These are phyloP conservation scores for Ogataea kodamae DNA, from an alignment of 805 yeast genomes.

Conservation along the genomic window DNA sequence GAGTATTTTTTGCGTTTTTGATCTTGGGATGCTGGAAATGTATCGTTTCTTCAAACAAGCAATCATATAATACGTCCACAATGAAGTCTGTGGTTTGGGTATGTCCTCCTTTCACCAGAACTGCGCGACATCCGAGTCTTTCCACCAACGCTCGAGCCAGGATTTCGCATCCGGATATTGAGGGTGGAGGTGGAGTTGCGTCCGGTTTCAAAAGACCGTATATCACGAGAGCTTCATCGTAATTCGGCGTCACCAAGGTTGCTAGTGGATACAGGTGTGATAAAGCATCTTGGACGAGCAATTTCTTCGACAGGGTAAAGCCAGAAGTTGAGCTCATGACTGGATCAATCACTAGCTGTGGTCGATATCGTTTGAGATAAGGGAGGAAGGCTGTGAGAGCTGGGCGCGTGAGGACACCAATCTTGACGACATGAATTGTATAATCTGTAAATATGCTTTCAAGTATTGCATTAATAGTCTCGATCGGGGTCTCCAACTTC, in stretches of 20 bases:
- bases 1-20: slow-evolving; percentile 53
- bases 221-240: slow-evolving; percentile 52
- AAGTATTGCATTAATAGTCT: slow-evolving; percentile 46
- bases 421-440: slow-evolving; percentile 64
- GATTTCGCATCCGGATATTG: slow-evolving; percentile 13
- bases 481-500: slow-evolving; percentile 41
- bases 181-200: slow-evolving; percentile 24
- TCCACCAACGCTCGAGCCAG: slow-evolving; percentile 40
- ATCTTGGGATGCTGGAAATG: slow-evolving; percentile 44
- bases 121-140: slow-evolving; percentile 25
- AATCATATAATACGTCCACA: slow-evolving; percentile 52
- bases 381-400: slow-evolving; percentile 47
- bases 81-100: slow-evolving; percentile 42
- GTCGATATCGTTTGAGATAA: slow-evolving; percentile 31
- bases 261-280: slow-evolving; percentile 47
- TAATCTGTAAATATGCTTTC: slow-evolving; percentile 31
- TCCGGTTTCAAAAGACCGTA: slow-evolving; percentile 17
- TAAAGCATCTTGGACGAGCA: slow-evolving; percentile 26
- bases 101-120: slow-evolving; percentile 83
- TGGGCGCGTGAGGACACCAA: slow-evolving; percentile 67
- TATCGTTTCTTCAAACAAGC: slow-evolving; percentile 33
- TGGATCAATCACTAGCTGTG: slow-evolving; percentile 63
- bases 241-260: slow-evolving; percentile 70
- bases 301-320: slow-evolving; percentile 47
- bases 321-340: slow-evolving; percentile 86